These are phyloP conservation scores for Alternaria incomplexa DNA, from an alignment of 2,329 filamentous ascomycete genomes.

Conservation along the genomic window DNA sequence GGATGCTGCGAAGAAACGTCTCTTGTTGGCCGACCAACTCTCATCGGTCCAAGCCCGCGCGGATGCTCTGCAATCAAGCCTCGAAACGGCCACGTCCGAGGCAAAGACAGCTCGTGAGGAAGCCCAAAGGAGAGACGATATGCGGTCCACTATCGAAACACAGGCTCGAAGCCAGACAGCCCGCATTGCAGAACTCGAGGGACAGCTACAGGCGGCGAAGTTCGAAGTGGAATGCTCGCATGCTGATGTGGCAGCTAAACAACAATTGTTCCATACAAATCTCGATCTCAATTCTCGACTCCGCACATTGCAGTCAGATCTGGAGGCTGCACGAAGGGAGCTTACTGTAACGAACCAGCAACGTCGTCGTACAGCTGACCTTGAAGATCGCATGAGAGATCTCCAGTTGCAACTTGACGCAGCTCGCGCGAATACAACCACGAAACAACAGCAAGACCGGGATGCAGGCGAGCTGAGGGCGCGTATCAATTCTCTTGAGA, in stretches of 20 bases:
- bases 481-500: conserved; percentile 4
- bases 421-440: background rate
- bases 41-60: conserved; percentile 33
- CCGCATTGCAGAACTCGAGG: conserved; percentile 30
- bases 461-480: conserved; percentile 14
- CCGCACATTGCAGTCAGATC: conserved; percentile 23
- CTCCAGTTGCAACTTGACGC: background rate
- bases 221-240: conserved; percentile 35
- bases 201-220: conserved; percentile 28
- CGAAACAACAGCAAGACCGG: conserved; percentile 8
- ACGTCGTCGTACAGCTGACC: background rate
- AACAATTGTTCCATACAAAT: conserved; percentile 34
- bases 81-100: conserved; percentile 35
- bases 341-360: background rate
- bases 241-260: conserved; percentile 31
- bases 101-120: conserved; percentile 32
- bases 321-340: conserved; percentile 14
- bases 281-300: conserved; percentile 31
- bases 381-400: background rate
- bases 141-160: conserved; percentile 12
- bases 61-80: conserved; percentile 30
- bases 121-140: conserved; percentile 16
- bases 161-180: conserved; percentile 13
- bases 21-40: conserved; percentile 26
- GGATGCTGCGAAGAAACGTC: conserved; percentile 11